Evolutionary conservation across 2,329 filamentous ascomycete genomes (phyloP).

Genomic region (Fusarium verrucosum): DNA sequence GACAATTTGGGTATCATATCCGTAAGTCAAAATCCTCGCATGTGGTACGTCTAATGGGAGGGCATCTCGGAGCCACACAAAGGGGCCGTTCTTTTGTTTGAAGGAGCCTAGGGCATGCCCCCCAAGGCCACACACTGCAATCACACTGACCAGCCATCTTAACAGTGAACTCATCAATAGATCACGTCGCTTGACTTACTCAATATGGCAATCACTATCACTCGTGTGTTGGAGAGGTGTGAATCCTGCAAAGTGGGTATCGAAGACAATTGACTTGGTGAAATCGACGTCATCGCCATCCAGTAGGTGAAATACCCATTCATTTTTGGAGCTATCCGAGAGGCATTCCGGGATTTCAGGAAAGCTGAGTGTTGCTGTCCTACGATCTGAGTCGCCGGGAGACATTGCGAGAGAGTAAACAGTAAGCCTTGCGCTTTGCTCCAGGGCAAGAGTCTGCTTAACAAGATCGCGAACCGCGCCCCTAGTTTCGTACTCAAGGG

Average conservation of each 20-base stretch:
- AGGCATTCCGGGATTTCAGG: not conserved
- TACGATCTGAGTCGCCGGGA: not conserved
- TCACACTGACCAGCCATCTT: not conserved
- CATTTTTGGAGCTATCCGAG: not conserved
- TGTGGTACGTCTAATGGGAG: not conserved
- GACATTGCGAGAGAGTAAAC: not conserved
- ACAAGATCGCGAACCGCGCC: not conserved
- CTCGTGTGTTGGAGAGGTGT: not conserved
- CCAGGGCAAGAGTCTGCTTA: not conserved
- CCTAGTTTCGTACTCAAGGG: not conserved
- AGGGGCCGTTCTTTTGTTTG: not conserved
- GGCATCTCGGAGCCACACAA: not conserved
- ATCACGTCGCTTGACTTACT: not conserved
- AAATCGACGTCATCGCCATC: not conserved
- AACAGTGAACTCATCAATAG: rapidly evolving
- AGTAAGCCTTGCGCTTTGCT: not conserved
- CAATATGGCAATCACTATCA: not conserved
- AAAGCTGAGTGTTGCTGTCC: not conserved
- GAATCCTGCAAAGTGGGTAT: not conserved
- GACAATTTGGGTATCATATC: not conserved
- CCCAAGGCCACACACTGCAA: not conserved
- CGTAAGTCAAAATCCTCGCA: not conserved
- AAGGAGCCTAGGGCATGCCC: not conserved
- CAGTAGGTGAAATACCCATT: not conserved
- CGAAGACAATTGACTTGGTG: not conserved